Evolutionary conservation across 2,329 filamentous ascomycete genomes (phyloP), one percentile per base, ranked within the genome.

Genomic region (Plenodomus biglobosus): DNA sequence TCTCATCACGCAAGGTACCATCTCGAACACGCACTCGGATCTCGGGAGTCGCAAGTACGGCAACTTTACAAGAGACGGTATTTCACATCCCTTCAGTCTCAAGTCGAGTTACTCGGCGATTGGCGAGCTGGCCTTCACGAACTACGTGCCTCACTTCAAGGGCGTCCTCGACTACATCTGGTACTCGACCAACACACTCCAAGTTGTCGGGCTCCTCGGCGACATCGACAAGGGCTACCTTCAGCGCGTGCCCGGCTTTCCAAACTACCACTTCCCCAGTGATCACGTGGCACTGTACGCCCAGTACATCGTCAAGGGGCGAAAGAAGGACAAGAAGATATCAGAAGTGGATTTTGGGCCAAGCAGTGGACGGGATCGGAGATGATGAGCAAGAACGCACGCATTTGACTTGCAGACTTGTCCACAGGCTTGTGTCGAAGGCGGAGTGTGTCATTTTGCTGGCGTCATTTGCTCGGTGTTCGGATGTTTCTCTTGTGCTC

Each of bases 81-180:
- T 97, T 73, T 86, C 88, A 54, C 94, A 99, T 72, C 91, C 92
- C 0, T 99, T 97, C 78, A 92, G 87, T 65, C 79, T 99, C 58
- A 90, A 94, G 66, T 96, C 94, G 18, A 86, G 91, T 2, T 99
- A 99, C 71, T 83, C 84, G 30, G 83, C 88, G 55, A 86, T 95
- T 43, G 88, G 91, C 48, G 90, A 96, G 69, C 77, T 97, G 61
- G 85, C 85, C 3, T 99, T 96, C 72, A 99, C 94, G 39, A 99
- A 99, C 74, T 99, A 97, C 74, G 95, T 91, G 13, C 92, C 94
- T 1, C 85, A 85, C n/a, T 99, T 96, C 75, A 83, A 84, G 42
- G 92, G 91, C 53, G 89, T 95, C 48, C 88, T 99, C 59, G 94
- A 99, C 71, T 96, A 97, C 73, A 90, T 99, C 64, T 97, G 92